phyloP scores from a whole-genome alignment of 1,284 basidiomycete species.

The Cryptococcus sp. region DNA sequence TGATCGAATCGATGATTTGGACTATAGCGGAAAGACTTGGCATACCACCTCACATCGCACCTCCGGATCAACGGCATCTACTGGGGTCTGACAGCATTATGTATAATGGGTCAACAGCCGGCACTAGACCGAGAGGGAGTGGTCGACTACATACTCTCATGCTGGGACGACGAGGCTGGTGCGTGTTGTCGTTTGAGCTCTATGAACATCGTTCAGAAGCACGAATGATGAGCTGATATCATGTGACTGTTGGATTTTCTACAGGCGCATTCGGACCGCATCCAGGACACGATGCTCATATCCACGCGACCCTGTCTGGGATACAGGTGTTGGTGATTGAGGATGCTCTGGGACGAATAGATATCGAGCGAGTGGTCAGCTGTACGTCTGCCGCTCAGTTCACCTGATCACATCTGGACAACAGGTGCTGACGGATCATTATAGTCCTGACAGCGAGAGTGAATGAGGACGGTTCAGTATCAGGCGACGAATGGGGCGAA shows the following conservation, averaged over 20 bases:
- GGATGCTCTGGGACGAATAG: constrained; percentile 71
- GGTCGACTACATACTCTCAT: constrained; percentile 86
- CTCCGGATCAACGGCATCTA: constrained; percentile 94
- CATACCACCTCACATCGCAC: constrained; percentile 91
- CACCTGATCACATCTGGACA: neutral
- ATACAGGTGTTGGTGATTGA: constrained; percentile 90
- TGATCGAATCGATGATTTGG: constrained; percentile 1
- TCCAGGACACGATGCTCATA: constrained; percentile 88
- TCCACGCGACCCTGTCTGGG: constrained; percentile 82
- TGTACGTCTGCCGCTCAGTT: constrained; percentile 59
- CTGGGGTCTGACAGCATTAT: constrained; percentile 90
- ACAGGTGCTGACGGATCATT: neutral
- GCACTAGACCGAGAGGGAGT: constrained; percentile 79
- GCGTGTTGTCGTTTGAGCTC: constrained; percentile 28
- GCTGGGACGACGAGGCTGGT: constrained; percentile 91
- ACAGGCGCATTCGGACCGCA: constrained; percentile 90
- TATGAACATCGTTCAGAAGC: neutral
- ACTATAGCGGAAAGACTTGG: constrained; percentile 74
- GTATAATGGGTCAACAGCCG: constrained; percentile 73
- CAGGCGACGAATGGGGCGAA: constrained; percentile 88
- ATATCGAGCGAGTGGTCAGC: constrained; percentile 66
- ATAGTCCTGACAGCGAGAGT: constrained; percentile 81
- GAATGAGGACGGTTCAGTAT: constrained; percentile 76
- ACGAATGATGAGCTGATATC: neutral
- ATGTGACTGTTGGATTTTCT: neutral